Conservation (phyloP, 2,329 filamentous ascomycete genomes). For the Sclerotiophoma versabilis region DNA sequence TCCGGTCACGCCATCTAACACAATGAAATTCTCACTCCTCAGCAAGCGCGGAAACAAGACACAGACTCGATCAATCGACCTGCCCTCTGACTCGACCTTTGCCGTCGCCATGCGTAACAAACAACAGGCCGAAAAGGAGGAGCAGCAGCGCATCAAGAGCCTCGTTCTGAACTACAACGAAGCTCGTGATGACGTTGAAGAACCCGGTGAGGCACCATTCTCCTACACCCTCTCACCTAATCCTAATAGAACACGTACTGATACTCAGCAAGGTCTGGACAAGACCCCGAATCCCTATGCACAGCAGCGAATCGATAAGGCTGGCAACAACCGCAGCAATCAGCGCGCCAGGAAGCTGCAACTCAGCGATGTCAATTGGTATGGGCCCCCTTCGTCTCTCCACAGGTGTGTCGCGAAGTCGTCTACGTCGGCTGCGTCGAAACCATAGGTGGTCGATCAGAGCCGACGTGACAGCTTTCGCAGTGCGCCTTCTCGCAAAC, state of each 20-base stretch:
- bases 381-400: constrained; percentile 53
- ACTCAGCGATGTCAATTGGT: constrained; percentile 98
- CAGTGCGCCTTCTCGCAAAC: constrained; percentile 13
- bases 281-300: constrained; percentile 53
- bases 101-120: constrained; percentile 95
- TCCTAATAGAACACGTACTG: constrained; percentile 57
- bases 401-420: constrained; percentile 17
- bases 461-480: constrained; percentile 19
- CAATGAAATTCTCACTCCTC: constrained; percentile 96
- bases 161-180: constrained; percentile 91
- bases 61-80: constrained; percentile 90
- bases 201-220: constrained; percentile 69
- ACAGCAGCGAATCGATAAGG: constrained; percentile 61
- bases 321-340: constrained; percentile 70
- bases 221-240: constrained; percentile 53
- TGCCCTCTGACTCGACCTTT: constrained; percentile 91
- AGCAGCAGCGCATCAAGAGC: constrained; percentile 98
- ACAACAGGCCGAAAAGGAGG: constrained; percentile 92
- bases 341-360: constrained; percentile 91
- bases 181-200: constrained; percentile 78
- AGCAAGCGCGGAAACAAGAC: constrained; percentile 97
- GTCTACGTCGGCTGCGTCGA: constrained; percentile 16
- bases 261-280: constrained; percentile 49
- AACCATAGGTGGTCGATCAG: constrained; percentile 14
- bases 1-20: constrained; percentile 55